Evolutionary conservation across 352 stramenopile species (phyloP), one percentile per base, ranked within the genome.

Genomic region (Phytophthora brassicae): DNA sequence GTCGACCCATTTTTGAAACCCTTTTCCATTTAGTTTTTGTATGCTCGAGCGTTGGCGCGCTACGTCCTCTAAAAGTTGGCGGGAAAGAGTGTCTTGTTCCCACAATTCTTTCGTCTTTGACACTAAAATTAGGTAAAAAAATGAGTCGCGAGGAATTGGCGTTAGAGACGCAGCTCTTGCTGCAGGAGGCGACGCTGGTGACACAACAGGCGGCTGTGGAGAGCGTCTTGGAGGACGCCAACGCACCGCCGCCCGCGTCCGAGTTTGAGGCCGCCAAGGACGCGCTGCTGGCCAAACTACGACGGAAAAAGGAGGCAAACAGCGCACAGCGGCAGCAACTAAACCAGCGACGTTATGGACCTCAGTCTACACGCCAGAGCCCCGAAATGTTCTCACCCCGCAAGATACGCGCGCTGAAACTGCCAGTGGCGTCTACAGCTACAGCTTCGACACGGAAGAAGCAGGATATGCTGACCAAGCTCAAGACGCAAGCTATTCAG

Each of bases 161-260:
- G 53, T 72, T 92, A 35, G 66, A 92, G 74, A 90, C 84, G 63
- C 81, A 92, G 68, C 66, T 90, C 7, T 66, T 92, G 75, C 72
- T 92, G 71, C 81, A 92, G 64, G 75, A 90, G 68, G 80, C 77
- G 45, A 79, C 82, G 57, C 81, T 89, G 51, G 68, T 79, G 31
- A 79, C 68, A 52, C 72, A 77, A 36, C 65, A 75, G 31, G 56
- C 61, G 46, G 44, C 66, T 19, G 64, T 72, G 23, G 75, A 80
- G 31, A 64, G 59, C 42, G 55, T 70, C 33, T 43, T 72, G 36
- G 55, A 66, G 22, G 64, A 60, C 22, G 63, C 43, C 23, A 28
- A 46, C 17, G 60, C 56, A 17, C 66, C 55, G 41, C 63, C 68
- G 7, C 60, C 58, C 3, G 56, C 64, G 54, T 76, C 69, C 48